phyloP scores from a whole-genome alignment of 1,284 basidiomycete genomes.

The Sporisorium exsertum region DNA sequence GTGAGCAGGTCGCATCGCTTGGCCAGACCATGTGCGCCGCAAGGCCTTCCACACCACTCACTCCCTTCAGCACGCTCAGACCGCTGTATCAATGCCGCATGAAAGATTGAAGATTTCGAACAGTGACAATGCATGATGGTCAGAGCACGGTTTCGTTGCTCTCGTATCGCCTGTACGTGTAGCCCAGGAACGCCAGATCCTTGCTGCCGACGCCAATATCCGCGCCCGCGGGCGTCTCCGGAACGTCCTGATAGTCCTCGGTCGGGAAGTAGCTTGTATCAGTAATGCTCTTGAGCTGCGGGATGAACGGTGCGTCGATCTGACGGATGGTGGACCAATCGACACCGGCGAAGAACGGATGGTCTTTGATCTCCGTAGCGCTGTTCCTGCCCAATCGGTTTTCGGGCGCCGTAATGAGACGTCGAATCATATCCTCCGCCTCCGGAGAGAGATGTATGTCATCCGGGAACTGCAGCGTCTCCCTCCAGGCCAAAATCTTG shows the following conservation, averaged over 20 bases:
- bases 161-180: conserved; percentile 66
- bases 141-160: conserved; percentile 59
- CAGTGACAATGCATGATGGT: background rate
- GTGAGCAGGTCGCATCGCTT: too few species aligned
- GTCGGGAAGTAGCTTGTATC: conserved; percentile 98
- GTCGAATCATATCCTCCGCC: conserved; percentile 88
- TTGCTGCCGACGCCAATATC: conserved; percentile 63
- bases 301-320: conserved; percentile 95
- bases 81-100: too few species aligned
- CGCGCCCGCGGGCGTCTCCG: conserved; percentile 72
- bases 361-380: conserved; percentile 89
- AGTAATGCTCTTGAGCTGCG: conserved; percentile 83
- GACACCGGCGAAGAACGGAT: conserved; percentile 95
- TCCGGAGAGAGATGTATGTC: conserved; percentile 93
- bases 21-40: background rate
- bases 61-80: too few species aligned
- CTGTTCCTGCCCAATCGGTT: conserved; percentile 75
- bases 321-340: conserved; percentile 91
- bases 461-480: conserved; percentile 90
- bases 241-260: conserved; percentile 88
- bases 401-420: conserved; percentile 87
- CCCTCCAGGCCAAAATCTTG: conserved; percentile 95
- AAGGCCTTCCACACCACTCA: too few species aligned
- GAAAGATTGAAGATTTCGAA: too few species aligned
- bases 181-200: conserved; percentile 67